phyloP scores from a whole-genome alignment of 768 basidiomycete species.

The Suillus occidentalis region DNA sequence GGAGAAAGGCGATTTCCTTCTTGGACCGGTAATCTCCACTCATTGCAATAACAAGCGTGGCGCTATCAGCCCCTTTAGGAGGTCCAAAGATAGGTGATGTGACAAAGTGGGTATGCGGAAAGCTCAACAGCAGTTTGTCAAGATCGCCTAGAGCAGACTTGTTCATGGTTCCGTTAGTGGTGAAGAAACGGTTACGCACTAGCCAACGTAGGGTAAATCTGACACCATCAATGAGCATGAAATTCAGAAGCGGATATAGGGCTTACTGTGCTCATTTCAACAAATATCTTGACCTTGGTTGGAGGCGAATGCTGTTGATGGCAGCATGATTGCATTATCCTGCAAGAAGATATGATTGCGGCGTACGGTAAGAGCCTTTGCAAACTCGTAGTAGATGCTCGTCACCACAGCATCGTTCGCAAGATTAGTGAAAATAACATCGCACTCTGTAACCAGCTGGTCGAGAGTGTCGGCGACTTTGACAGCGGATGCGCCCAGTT shows the following conservation, averaged over 20 bases:
- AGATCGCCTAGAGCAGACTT: conserved; percentile 51
- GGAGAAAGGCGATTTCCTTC: conserved; percentile 73
- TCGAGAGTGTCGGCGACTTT: conserved; percentile 54
- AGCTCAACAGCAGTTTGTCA: conserved; percentile 60
- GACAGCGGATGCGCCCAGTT: conserved; percentile 53
- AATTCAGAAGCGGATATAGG: background rate
- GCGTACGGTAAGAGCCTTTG: conserved; percentile 55
- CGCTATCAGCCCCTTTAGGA: conserved; percentile 63
- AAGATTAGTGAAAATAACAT: conserved; percentile 76
- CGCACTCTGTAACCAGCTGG: conserved; percentile 64
- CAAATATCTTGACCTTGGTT: conserved; percentile 66
- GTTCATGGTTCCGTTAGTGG: background rate
- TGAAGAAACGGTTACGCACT: conserved; percentile 29
- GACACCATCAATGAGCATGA: conserved; percentile 12
- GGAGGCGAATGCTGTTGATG: conserved; percentile 40
- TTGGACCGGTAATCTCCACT: conserved; percentile 82
- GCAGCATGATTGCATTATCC: conserved; percentile 8
- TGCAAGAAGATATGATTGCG: background rate
- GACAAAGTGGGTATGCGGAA: conserved; percentile 63
- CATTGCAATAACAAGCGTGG: conserved; percentile 71
- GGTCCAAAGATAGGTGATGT: conserved; percentile 81
- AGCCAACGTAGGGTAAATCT: conserved; percentile 59
- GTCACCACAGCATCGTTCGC: conserved; percentile 70
- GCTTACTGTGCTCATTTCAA: conserved; percentile 82
- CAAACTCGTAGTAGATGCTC: conserved; percentile 59